phyloP scores from a whole-genome alignment of 805 yeast genomes.

The Candida oleophila region DNA sequence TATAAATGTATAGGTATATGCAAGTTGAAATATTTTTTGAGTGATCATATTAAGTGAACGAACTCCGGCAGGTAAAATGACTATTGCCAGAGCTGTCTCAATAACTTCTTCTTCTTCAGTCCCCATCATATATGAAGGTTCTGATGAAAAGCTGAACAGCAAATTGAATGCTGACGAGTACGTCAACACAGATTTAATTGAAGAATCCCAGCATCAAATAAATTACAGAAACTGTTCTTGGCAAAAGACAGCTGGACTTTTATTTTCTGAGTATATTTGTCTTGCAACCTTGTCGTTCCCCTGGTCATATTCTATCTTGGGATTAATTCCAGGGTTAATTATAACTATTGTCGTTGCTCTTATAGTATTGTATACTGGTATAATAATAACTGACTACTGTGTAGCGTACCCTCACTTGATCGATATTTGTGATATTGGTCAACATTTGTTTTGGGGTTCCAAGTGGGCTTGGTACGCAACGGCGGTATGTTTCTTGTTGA shows the following conservation, averaged over 20 bases:
- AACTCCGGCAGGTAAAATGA: background rate
- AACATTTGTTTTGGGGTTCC: conserved; percentile 51
- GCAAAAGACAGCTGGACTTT: conserved; percentile 59
- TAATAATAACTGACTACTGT: conserved; percentile 55
- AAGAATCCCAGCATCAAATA: conserved; percentile 27
- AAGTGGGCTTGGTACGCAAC: conserved; percentile 57
- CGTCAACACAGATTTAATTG: conserved; percentile 10
- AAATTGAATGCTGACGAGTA: conserved; percentile 13
- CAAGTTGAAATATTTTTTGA: background rate
- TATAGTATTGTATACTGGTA: conserved; percentile 55
- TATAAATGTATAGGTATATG: background rate
- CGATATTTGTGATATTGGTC: conserved; percentile 60
- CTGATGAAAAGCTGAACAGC: background rate
- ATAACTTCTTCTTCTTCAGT: background rate
- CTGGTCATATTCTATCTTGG: conserved; percentile 61
- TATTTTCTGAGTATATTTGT: conserved; percentile 60
- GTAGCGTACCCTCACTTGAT: conserved; percentile 50
- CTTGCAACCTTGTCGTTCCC: conserved; percentile 67
- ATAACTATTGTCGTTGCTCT: conserved; percentile 51
- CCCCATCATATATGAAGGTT: background rate
- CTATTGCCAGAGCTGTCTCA: background rate
- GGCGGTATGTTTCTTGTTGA: conserved; percentile 51
- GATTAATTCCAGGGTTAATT: conserved; percentile 57
- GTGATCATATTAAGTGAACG: background rate
- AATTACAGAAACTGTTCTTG: conserved; percentile 54